Percentiles rank a stretch among this genome's conserved stretches.
Conservation (phyloP, 2,329 filamentous ascomycete genomes). For the Xylariaceae sp. region DNA sequence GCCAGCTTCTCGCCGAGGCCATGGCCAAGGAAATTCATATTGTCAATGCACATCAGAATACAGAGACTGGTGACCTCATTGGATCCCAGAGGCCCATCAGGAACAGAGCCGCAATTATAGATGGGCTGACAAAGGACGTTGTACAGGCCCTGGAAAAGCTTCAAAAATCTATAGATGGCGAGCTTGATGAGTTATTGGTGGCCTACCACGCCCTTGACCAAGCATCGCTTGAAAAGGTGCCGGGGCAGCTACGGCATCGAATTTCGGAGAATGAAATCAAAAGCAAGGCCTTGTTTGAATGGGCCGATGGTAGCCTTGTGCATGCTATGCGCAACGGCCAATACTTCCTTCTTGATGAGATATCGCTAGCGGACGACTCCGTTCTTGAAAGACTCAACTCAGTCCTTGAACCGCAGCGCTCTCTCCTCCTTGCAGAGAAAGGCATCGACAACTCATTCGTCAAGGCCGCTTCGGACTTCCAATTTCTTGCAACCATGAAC, state of each 20-base stretch:
- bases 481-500: conserved; percentile 99
- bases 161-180: conserved; percentile 38
- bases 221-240: conserved; percentile 44
- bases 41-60: conserved; percentile 97
- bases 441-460: conserved; percentile 81
- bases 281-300: conserved; percentile 87
- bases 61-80: conserved; percentile 95
- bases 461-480: conserved; percentile 73
- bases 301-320: conserved; percentile 90
- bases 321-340: conserved; percentile 88
- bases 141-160: conserved; percentile 42
- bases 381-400: conserved; percentile 96
- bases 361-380: conserved; percentile 95
- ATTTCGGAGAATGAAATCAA: conserved; percentile 54
- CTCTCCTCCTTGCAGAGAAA: conserved; percentile 89
- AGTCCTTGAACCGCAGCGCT: conserved; percentile 84
- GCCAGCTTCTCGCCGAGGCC: conserved; percentile 84
- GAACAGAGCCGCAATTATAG: conserved; percentile 73
- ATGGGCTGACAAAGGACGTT: conserved; percentile 64
- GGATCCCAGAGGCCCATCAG: conserved; percentile 89
- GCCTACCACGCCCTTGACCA: conserved; percentile 55
- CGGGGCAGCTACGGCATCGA: conserved; percentile 45
- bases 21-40: conserved; percentile 75
- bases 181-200: conserved; percentile 55
- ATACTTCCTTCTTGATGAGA: conserved; percentile 94